phyloP scores from a whole-genome alignment of 495 filamentous ascomycete species.

The Stereocaulon alpinum region DNA sequence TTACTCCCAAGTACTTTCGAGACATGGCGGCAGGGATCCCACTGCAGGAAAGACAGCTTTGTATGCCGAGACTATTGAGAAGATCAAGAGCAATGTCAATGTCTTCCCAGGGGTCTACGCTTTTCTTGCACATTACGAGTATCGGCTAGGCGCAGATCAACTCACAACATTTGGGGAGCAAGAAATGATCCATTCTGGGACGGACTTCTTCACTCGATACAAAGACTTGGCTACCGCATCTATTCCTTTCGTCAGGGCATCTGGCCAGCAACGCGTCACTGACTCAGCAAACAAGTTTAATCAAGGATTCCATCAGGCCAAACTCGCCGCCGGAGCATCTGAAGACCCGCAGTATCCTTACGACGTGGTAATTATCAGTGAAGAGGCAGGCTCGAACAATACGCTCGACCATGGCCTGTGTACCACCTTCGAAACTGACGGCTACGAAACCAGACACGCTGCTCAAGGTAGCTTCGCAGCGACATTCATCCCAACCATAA shows the following conservation, averaged over 20 bases:
- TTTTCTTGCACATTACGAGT: constrained; percentile 60
- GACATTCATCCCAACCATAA: constrained; percentile 52
- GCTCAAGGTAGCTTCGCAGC: constrained; percentile 44
- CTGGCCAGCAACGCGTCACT: constrained; percentile 61
- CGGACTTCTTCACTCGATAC: constrained; percentile 65
- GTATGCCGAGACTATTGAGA: constrained; percentile 47
- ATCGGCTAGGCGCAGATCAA: constrained; percentile 63
- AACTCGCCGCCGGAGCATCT: constrained; percentile 32
- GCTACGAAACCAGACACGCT: constrained; percentile 34
- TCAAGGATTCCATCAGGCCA: constrained; percentile 56
- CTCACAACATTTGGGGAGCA: constrained; percentile 62
- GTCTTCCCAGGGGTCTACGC: constrained; percentile 46
- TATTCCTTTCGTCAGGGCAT: constrained; percentile 61
- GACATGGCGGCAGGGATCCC: constrained; percentile 78
- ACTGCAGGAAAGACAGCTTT: constrained; percentile 48
- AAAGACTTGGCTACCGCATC: constrained; percentile 39
- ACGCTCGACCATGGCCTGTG: constrained; percentile 67
- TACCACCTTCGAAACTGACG: constrained; percentile 45
- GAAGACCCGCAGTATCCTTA: constrained; percentile 37
- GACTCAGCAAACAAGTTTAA: constrained; percentile 63
- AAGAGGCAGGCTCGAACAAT: constrained; percentile 57
- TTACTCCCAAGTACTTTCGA: constrained; percentile 68
- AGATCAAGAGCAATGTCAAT: constrained; percentile 48
- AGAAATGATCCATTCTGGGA: constrained; percentile 64
- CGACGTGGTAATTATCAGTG: constrained; percentile 53